Percentiles rank a stretch among this genome's conserved stretches.
Conservation (phyloP, 2,329 filamentous ascomycete species). For the Talaromyces sp. region DNA sequence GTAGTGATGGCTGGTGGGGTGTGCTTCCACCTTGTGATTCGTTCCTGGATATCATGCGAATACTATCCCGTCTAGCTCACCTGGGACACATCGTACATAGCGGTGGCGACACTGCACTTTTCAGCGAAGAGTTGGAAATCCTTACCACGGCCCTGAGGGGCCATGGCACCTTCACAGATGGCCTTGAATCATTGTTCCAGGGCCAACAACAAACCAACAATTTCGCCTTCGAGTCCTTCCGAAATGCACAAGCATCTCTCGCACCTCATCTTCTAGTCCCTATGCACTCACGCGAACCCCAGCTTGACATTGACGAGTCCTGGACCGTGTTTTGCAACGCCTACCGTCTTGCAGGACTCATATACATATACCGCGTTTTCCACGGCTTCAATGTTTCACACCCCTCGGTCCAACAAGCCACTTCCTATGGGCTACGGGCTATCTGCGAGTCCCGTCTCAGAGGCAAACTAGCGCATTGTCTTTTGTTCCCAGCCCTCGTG, state of each 20-base stretch:
- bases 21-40: slow-evolving; percentile 19
- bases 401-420: slow-evolving; percentile 38
- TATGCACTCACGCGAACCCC: slow-evolving; percentile 10
- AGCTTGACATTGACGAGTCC: slow-evolving; percentile 32
- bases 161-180: background rate
- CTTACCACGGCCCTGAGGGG: slow-evolving; percentile 12
- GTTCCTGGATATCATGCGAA: slow-evolving; percentile 21
- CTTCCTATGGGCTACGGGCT: slow-evolving; percentile 13
- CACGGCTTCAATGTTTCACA: slow-evolving; percentile 40
- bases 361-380: slow-evolving; percentile 45
- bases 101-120: background rate
- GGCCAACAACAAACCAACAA: background rate
- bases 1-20: slow-evolving; percentile 45
- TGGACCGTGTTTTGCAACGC: slow-evolving; percentile 37
- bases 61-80: slow-evolving; percentile 18
- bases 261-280: background rate
- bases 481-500: slow-evolving; percentile 20
- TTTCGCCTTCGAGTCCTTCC: background rate
- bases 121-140: slow-evolving; percentile 3
- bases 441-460: slow-evolving; percentile 19
- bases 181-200: background rate
- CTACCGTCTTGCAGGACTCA: slow-evolving; percentile 42
- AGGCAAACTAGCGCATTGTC: slow-evolving; percentile 21
- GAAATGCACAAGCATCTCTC: background rate
- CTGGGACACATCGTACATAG: slow-evolving; percentile 13